These are phyloP conservation scores for Entrophospora sp. DNA, from an alignment of 192 early-diverging fungal species.

Conservation along the genomic window DNA sequence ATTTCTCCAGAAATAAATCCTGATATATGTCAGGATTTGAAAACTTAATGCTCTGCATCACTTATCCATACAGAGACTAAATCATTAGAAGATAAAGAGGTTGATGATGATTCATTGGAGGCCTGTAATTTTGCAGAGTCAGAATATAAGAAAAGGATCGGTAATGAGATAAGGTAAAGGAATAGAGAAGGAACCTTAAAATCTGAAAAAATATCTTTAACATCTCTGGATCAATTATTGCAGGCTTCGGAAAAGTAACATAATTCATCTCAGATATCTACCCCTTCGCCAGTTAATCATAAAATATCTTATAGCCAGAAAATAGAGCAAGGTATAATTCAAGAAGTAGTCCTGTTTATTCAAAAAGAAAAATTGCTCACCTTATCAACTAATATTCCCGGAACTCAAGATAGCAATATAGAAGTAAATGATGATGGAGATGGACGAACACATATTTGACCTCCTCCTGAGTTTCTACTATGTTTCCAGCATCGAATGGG, in stretches of 20 bases:
- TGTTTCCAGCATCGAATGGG: no score
- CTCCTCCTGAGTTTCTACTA: no score
- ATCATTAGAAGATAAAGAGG: conserved; percentile 10
- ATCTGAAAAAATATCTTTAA: conserved; percentile 1
- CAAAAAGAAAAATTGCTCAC: background rate
- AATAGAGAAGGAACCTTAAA: background rate
- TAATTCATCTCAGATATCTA: no score
- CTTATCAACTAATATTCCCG: background rate
- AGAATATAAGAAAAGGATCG: background rate
- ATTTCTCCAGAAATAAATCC: background rate
- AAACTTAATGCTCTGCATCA: background rate
- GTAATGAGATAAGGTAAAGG: background rate
- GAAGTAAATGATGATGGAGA: background rate
- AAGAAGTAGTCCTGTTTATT: conserved; percentile 13
- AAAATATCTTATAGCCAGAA: conserved; percentile 5
- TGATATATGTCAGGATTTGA: background rate
- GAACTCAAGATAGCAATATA: background rate
- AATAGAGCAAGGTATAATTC: conserved; percentile 14
- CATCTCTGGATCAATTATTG: background rate
- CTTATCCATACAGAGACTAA: conserved; percentile 5
- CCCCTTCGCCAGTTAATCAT: background rate
- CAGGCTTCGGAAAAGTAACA: background rate
- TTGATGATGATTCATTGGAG: background rate
- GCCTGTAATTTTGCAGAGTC: background rate
- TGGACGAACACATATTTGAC: no score